These are phyloP conservation scores for Pleurotus pulmonarius DNA, from an alignment of 768 basidiomycete species.

Conservation along the genomic window DNA sequence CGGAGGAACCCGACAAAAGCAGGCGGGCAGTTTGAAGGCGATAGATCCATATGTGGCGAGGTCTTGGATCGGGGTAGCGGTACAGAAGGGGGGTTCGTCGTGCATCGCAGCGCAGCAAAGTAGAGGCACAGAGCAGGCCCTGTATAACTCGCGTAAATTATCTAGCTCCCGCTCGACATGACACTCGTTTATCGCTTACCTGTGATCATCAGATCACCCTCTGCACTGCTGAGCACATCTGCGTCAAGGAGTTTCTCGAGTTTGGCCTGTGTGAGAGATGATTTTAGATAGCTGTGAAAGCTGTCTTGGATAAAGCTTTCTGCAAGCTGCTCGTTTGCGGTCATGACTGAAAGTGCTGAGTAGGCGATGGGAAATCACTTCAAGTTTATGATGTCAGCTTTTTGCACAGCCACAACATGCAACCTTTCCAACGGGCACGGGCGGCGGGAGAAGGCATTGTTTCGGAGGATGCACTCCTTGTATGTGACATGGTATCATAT, in stretches of 20 bases:
- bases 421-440: no score
- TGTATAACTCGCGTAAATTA: slow-evolving; percentile 15
- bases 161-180: background rate
- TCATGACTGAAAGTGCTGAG: background rate
- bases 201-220: slow-evolving; percentile 83
- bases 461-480: no score
- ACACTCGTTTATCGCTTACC: slow-evolving; percentile 35
- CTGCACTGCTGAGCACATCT: slow-evolving; percentile 71
- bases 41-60: slow-evolving; percentile 52
- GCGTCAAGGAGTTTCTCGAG: slow-evolving; percentile 69
- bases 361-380: background rate
- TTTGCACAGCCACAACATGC: background rate
- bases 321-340: slow-evolving; percentile 33
- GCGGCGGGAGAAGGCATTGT: no score
- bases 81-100: slow-evolving; percentile 75
- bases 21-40: slow-evolving; percentile 64
- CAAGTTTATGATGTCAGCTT: background rate
- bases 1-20: slow-evolving; percentile 64
- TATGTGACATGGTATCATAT: no score
- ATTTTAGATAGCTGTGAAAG: slow-evolving; percentile 81
- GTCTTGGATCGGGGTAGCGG: slow-evolving; percentile 65
- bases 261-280: slow-evolving; percentile 75
- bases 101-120: slow-evolving; percentile 77
- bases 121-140: slow-evolving; percentile 83
- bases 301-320: slow-evolving; percentile 70